Conservation (phyloP, 228 moss, liverwort and hornwort genomes). For the Sphagnum fallax region DNA sequence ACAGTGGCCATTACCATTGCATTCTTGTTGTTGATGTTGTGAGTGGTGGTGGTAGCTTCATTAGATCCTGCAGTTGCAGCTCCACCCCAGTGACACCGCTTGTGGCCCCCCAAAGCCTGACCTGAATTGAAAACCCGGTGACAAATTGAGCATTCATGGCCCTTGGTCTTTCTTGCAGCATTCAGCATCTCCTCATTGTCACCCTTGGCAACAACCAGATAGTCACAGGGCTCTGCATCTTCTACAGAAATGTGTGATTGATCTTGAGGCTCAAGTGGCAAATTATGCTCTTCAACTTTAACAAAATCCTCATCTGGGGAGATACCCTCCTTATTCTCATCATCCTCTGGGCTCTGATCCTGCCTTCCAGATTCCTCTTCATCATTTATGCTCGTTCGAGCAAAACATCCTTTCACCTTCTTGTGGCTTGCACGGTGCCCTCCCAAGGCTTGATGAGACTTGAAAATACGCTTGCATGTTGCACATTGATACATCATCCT, state of each 20-base stretch:
- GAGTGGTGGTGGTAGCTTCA: constrained; percentile 46
- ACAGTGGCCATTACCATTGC: constrained; percentile 2
- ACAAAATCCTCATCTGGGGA: constrained; percentile 57
- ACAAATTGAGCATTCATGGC: constrained; percentile 81
- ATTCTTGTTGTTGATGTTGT: constrained; percentile 20
- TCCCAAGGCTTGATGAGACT: constrained; percentile 92
- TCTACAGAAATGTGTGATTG: constrained; percentile 55
- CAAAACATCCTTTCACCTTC: constrained; percentile 97
- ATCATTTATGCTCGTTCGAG: constrained; percentile 62
- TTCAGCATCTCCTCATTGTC: constrained; percentile 73
- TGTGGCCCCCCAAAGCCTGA: constrained; percentile 94
- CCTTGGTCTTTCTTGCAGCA: constrained; percentile 52
- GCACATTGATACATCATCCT: constrained; percentile 71
- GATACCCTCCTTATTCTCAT: constrained; percentile 4
- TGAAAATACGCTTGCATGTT: constrained; percentile 80
- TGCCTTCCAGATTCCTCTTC: constrained; percentile 15
- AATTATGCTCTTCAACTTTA: constrained; percentile 65
- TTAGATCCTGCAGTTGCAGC: constrained; percentile 26
- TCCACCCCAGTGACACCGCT: constrained; percentile 90
- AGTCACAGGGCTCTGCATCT: constrained; percentile 34
- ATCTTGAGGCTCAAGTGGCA: constrained; percentile 41
- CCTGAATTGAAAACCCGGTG: constrained; percentile 73
- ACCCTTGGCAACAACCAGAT: constrained; percentile 53
- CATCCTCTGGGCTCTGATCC: constrained; percentile 53
- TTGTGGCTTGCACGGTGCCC: constrained; percentile 96